Evolutionary conservation across 2,329 filamentous ascomycete genomes (phyloP), one percentile per base, ranked within the genome.

Genomic region (Knufia petricola): DNA sequence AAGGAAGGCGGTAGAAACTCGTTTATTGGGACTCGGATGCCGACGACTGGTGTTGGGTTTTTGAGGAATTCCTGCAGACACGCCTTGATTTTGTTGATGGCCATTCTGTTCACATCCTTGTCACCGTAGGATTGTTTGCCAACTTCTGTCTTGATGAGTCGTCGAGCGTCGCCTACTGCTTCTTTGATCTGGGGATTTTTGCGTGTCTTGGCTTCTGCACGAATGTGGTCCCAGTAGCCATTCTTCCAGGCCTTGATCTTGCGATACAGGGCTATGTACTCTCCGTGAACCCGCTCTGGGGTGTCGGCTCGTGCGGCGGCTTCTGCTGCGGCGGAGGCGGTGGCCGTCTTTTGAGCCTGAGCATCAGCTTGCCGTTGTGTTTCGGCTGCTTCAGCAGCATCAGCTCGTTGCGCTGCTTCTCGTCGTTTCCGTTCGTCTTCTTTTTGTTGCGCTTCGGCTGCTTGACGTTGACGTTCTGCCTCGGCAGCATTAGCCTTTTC

Each of bases 81-180:
- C 0, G 57, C 58, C 31, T 70, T 64, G 10, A 85, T 77, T 37
- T 72, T 71, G 40, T 63, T 61, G 50, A 67, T 69, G 55, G 76
- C 74, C 52, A 65, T 60, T 44, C 67, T 73, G 58, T 87, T 87
- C 19, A 74, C 74, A 9, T 75, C 76, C 57, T 77, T 81, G 49
- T 77, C 82, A 34, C 75, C 75, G 1, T 81, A 83, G 23, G 68
- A 54, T 24, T 88, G 67, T 61, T 92, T 85, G 4, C 87, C 86
- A 48, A 90, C 75, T 15, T 76, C 80, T 58, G 82, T 84, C 32
- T 77, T 76, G 46, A 92, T 80, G 36, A 81, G 76, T 50, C 86
- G 74, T 34, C 86, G 76, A 72, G 85, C 79, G 48, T 87, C 78
- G 28, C 85, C 83, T 61, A 87, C 75, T 30, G 77, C 74, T 45